Conservation (phyloP, 2,329 filamentous ascomycete species). For the Colletotrichum agaves region DNA sequence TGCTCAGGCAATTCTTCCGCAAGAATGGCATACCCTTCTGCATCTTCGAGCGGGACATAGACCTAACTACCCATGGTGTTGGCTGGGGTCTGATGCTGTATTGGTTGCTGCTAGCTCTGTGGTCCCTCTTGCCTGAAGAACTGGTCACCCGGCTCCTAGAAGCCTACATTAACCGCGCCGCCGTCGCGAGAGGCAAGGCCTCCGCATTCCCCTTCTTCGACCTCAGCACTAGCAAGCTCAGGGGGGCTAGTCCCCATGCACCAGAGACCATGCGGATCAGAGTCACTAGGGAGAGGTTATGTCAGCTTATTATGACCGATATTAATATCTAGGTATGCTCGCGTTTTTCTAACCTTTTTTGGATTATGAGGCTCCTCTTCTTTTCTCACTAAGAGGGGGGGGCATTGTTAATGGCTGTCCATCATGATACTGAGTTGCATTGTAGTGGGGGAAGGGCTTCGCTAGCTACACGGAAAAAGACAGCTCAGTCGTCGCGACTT, state of each 20-base stretch:
- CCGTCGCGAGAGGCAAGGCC: slow-evolving; percentile 56
- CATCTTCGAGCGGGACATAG: slow-evolving; percentile 64
- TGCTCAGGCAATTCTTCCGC: slow-evolving; percentile 50
- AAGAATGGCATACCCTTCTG: slow-evolving; percentile 52
- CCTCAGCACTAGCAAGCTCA: slow-evolving; percentile 58
- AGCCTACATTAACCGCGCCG: slow-evolving; percentile 63
- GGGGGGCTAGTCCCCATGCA: slow-evolving; percentile 53
- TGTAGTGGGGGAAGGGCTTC: slow-evolving; percentile 55
- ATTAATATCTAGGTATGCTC: slow-evolving; percentile 55
- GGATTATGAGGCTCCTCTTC: background rate
- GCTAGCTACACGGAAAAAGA: slow-evolving; percentile 41
- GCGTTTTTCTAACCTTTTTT: background rate
- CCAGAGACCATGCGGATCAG: slow-evolving; percentile 58
- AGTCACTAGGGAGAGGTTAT: slow-evolving; percentile 58
- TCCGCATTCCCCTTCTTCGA: slow-evolving; percentile 67
- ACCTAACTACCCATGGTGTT: slow-evolving; percentile 57
- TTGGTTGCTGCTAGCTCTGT: slow-evolving; percentile 67
- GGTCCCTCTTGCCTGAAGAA: slow-evolving; percentile 60
- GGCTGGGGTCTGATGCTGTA: slow-evolving; percentile 74
- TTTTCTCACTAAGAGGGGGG: background rate
- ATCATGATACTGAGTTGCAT: background rate
- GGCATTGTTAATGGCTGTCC: background rate
- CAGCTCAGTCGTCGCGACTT: slow-evolving; percentile 52
- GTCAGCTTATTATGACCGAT: slow-evolving; percentile 56
- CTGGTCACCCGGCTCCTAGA: slow-evolving; percentile 58